Conservation (phyloP, 345 rosid species). For the Rhizophora mangle region DNA sequence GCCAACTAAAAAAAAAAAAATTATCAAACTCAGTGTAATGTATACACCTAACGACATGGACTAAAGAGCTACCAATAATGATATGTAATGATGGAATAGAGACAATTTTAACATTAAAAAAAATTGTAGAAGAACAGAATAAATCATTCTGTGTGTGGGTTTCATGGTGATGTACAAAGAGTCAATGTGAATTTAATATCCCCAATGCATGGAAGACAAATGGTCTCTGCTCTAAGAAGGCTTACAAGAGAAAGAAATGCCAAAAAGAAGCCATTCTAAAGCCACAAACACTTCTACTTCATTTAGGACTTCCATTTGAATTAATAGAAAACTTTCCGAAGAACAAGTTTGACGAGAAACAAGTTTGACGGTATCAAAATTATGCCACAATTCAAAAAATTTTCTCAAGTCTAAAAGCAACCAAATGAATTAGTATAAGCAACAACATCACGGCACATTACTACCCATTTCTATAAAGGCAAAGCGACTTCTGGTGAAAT, state of each 20-base stretch:
- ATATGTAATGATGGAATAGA: constrained; percentile 7
- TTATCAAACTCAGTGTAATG: background rate
- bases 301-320: too few relatives aligned
- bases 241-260: background rate
- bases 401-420: too few relatives aligned
- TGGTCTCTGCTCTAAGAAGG: too few relatives aligned
- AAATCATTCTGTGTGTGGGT: background rate
- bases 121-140: background rate
- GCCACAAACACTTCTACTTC: too few relatives aligned
- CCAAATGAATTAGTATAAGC: too few relatives aligned
- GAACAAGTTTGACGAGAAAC: too few relatives aligned
- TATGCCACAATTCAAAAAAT: too few relatives aligned
- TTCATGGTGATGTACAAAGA: background rate
- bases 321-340: too few relatives aligned
- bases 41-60: background rate
- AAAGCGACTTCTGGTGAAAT: too few relatives aligned
- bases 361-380: too few relatives aligned
- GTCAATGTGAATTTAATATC: background rate
- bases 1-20: background rate
- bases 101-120: constrained; percentile 7
- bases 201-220: background rate
- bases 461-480: too few relatives aligned
- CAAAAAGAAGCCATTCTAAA: background rate
- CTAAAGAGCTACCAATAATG: background rate
- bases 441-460: too few relatives aligned